phyloP scores from a whole-genome alignment of 108 stramenopile species.

The Pseudonitzschia multistriata region DNA sequence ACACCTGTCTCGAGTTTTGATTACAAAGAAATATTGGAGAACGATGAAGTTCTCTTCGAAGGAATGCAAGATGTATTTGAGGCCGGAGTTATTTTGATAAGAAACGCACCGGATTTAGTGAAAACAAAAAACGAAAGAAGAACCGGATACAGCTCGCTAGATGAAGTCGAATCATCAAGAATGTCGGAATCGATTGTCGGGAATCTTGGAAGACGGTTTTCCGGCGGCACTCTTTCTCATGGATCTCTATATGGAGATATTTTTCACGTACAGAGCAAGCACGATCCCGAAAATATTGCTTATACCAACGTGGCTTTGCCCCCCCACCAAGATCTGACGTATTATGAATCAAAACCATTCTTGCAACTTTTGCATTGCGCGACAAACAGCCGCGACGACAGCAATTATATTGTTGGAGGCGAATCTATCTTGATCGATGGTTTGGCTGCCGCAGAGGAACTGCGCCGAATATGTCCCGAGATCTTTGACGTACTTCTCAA shows the following conservation, averaged over 20 bases:
- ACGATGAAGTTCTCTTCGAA: slow-evolving; percentile 26
- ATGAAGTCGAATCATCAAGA: slow-evolving; percentile 13
- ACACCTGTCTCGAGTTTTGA: slow-evolving; percentile 40
- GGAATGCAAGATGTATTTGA: slow-evolving; percentile 44
- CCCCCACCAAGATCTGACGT: slow-evolving; percentile 82
- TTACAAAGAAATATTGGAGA: slow-evolving; percentile 35
- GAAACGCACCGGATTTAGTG: slow-evolving; percentile 30
- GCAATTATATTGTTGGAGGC: slow-evolving; percentile 47
- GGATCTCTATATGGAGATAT: slow-evolving; percentile 76
- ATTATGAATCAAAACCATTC: slow-evolving; percentile 79
- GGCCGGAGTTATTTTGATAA: slow-evolving; percentile 63
- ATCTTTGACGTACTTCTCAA: slow-evolving; percentile 55
- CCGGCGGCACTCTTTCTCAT: slow-evolving; percentile 67
- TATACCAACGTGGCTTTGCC: slow-evolving; percentile 58
- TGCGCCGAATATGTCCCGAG: slow-evolving; percentile 55
- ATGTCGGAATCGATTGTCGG: slow-evolving; percentile 36
- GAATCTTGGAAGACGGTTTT: slow-evolving; percentile 48
- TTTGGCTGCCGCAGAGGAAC: slow-evolving; percentile 71
- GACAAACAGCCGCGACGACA: slow-evolving; percentile 14
- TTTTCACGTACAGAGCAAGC: slow-evolving; percentile 61
- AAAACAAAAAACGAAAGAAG: background rate
- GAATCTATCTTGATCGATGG: slow-evolving; percentile 74
- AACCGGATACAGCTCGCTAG: background rate
- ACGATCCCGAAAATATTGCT: slow-evolving; percentile 66
- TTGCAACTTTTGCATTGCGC: slow-evolving; percentile 76